Percentiles rank a stretch among this genome's conserved stretches.
phyloP scores from a whole-genome alignment of 1,139 yeast species.

The Meyerozyma guilliermondii region DNA sequence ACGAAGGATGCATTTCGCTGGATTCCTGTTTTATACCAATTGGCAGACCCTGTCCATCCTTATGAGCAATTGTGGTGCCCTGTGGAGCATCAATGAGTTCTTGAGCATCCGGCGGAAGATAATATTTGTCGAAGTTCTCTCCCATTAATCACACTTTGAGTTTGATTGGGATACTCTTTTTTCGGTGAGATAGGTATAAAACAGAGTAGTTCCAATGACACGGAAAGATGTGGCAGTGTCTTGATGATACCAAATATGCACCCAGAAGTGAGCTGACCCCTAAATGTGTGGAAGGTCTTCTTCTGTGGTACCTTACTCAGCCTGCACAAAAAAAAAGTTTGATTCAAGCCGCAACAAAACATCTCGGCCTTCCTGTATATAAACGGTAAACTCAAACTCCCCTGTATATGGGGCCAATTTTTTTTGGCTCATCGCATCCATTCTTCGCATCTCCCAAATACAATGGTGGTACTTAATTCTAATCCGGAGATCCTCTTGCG shows the following conservation, averaged over 20 bases:
- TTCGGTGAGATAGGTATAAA: no score
- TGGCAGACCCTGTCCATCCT: neutral
- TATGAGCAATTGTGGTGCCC: neutral
- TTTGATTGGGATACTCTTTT: no score
- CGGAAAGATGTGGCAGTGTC: neutral
- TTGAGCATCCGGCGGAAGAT: neutral
- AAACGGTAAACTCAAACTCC: neutral
- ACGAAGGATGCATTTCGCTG: neutral
- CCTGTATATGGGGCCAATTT: neutral
- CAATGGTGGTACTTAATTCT: slow-evolving; percentile 52
- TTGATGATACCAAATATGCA: neutral
- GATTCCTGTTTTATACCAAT: neutral
- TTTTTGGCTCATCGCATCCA: slow-evolving; percentile 15
- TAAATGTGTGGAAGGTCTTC: neutral
- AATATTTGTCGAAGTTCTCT: slow-evolving; percentile 1
- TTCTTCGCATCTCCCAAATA: neutral
- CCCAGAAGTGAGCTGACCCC: neutral
- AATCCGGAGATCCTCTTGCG: slow-evolving; percentile 73
- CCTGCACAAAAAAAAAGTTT: slow-evolving; percentile 2
- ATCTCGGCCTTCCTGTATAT: no score
- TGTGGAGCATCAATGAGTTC: neutral
- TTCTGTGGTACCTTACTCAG: neutral
- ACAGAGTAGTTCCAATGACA: no score
- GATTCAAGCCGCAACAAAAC: neutral
- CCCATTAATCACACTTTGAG: neutral